Conservation (phyloP, 208 protist species). For the Leptomonas seymouri region DNA sequence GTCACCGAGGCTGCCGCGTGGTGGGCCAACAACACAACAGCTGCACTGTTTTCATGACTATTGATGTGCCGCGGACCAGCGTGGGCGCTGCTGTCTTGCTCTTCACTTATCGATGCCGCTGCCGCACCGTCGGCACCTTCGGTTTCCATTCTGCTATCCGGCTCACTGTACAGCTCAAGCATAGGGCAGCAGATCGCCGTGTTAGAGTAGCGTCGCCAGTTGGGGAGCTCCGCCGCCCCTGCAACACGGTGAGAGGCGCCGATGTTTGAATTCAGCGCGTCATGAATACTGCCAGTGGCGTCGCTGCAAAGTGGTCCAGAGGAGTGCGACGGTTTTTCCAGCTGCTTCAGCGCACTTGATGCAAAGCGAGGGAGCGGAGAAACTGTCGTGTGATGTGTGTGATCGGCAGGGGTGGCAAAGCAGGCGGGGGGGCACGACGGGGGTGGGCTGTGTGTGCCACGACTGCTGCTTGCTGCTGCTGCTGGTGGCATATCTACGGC, state of each 20-base stretch:
- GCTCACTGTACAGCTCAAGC: background rate
- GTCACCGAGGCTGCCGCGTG: background rate
- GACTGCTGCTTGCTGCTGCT: too few species aligned
- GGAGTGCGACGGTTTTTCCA: background rate
- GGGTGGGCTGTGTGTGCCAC: too few species aligned
- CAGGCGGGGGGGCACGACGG: too few species aligned
- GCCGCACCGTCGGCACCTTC: background rate
- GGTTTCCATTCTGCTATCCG: background rate
- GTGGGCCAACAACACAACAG: background rate
- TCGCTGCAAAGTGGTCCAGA: background rate
- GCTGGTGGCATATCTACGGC: too few species aligned
- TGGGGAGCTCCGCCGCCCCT: conserved; percentile 12
- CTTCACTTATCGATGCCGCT: background rate
- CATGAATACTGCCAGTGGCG: background rate
- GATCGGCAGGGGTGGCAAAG: background rate
- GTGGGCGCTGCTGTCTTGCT: background rate
- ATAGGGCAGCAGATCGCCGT: conserved; percentile 6
- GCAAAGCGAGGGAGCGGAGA: background rate
- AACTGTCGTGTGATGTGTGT: background rate
- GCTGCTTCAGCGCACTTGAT: background rate
- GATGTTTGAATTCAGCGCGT: background rate
- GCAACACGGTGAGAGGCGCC: conserved; percentile 14
- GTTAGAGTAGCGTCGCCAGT: conserved; percentile 11
- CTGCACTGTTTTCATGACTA: background rate
- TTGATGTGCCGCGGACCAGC: background rate